Conservation (phyloP, 2,329 filamentous ascomycete species). For the Fusarium multiceps region DNA sequence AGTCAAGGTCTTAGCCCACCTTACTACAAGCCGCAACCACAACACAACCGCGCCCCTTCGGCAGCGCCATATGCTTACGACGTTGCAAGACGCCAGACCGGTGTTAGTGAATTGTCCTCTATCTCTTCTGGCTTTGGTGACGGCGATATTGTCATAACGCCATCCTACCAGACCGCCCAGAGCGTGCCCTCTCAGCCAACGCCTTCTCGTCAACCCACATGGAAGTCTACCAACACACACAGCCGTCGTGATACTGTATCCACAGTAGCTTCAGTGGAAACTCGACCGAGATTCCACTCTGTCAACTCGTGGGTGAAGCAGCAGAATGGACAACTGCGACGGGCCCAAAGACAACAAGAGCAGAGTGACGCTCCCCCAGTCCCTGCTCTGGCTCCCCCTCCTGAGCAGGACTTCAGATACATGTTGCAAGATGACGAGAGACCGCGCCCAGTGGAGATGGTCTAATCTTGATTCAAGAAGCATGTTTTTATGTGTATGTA, state of each 20-base stretch:
- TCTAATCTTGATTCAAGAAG: constrained; percentile 10
- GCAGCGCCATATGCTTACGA: constrained; percentile 35
- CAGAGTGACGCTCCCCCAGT: constrained; percentile 53
- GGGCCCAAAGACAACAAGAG: constrained; percentile 55
- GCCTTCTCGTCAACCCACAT: constrained; percentile 27
- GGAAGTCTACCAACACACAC: constrained; percentile 27
- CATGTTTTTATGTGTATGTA: constrained; percentile 2
- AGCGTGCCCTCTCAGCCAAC: constrained; percentile 30
- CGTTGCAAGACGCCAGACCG: constrained; percentile 46
- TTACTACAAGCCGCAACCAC: not conserved
- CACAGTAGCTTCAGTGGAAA: constrained; percentile 65
- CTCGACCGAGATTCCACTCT: constrained; percentile 65
- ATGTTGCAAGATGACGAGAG: constrained; percentile 64
- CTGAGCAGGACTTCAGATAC: constrained; percentile 60
- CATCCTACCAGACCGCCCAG: constrained; percentile 36
- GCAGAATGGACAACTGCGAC: constrained; percentile 66
- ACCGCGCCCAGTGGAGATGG: constrained; percentile 55
- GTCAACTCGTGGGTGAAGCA: constrained; percentile 74
- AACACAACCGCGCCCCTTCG: constrained; percentile 34
- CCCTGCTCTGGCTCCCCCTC: constrained; percentile 54
- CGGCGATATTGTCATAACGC: constrained; percentile 65
- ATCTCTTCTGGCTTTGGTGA: constrained; percentile 74
- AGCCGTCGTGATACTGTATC: constrained; percentile 62
- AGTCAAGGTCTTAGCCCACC: constrained; percentile 22
- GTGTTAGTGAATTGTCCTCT: constrained; percentile 66